A percentile compares a stretch with the other conserved stretches of the same genome.
These are phyloP conservation scores for Echinosophora koreensis DNA, from an alignment of 306 rosid genomes.

Conservation along the genomic window DNA sequence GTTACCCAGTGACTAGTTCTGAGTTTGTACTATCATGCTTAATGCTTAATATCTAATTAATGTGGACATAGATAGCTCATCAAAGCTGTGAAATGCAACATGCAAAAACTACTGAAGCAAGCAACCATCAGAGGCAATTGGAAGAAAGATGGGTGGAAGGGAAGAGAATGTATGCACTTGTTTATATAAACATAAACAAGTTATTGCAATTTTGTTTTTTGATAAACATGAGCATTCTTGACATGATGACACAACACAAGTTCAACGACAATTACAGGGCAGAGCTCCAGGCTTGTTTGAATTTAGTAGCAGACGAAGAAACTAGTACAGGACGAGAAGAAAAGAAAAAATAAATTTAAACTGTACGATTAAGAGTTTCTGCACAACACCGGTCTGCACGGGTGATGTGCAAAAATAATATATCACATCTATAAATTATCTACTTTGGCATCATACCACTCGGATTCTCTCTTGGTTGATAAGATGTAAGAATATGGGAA, in stretches of 20 bases:
- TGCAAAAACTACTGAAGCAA: not conserved
- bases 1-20: not conserved
- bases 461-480: constrained; percentile 34
- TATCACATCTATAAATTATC: not conserved
- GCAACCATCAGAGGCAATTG: not conserved
- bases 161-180: not conserved
- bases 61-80: not conserved
- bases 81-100: not conserved
- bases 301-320: not conserved
- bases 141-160: not conserved
- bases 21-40: not conserved
- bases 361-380: constrained; percentile 36
- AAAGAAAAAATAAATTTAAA: constrained; percentile 15
- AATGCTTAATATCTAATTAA: not conserved
- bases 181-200: not conserved
- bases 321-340: not conserved
- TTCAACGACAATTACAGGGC: not conserved
- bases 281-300: constrained; percentile 5
- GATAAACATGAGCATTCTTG: not conserved
- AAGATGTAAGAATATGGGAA: constrained; percentile 33
- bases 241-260: not conserved
- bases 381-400: constrained; percentile 19
- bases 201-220: not conserved
- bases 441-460: constrained; percentile 17
- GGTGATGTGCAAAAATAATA: constrained; percentile 23